phyloP scores from a whole-genome alignment of 2,329 filamentous ascomycete genomes.

The Cladophialophora yegresii region DNA sequence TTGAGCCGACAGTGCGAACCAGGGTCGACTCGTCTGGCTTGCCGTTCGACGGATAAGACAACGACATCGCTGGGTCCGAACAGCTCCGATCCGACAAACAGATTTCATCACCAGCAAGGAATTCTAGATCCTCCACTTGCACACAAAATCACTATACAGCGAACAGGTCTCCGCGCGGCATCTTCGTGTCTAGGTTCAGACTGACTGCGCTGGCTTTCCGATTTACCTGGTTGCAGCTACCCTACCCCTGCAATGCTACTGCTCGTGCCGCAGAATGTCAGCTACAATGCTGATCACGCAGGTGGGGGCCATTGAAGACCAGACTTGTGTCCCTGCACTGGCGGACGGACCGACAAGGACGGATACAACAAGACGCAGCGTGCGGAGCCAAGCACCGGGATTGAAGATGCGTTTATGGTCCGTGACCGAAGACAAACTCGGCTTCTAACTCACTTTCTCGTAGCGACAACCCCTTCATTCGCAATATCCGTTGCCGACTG shows the following conservation, averaged over 20 bases:
- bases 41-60: conserved; percentile 50
- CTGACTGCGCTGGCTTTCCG: conserved; percentile 40
- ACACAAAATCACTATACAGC: neutral
- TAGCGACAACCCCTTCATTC: neutral
- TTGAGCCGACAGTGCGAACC: conserved; percentile 46
- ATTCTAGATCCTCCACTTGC: conserved; percentile 44
- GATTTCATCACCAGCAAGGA: conserved; percentile 55
- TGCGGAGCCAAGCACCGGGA: neutral
- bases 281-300: neutral
- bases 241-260: no score
- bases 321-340: neutral
- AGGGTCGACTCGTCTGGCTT: conserved; percentile 57
- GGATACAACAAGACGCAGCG: neutral
- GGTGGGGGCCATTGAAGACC: neutral
- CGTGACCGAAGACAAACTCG: neutral
- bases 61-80: conserved; percentile 59
- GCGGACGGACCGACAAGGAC: neutral
- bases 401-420: neutral
- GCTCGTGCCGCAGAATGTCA: neutral
- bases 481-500: neutral
- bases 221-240: conserved; percentile 44
- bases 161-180: conserved; percentile 55
- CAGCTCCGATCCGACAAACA: conserved; percentile 56
- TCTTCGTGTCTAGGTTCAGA: conserved; percentile 45
- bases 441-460: neutral